A percentile compares a stretch with the other conserved stretches of the same genome.
Conservation (phyloP, 257 asterid species). For the Penstemon barbatus region DNA sequence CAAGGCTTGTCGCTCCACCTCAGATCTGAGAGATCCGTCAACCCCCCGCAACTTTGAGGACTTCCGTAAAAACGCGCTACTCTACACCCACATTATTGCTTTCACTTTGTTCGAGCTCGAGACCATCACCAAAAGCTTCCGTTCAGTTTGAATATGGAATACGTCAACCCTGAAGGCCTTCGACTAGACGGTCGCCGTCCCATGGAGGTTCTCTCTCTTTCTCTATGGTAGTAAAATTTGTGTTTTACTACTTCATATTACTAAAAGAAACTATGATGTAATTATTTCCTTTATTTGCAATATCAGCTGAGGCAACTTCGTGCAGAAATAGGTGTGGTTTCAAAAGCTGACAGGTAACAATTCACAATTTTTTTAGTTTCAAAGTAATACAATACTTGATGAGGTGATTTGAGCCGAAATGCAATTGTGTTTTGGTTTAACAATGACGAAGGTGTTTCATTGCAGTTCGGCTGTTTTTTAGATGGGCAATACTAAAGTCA, state of each 20-base stretch:
- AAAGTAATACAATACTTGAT: too few species aligned
- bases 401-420: not conserved
- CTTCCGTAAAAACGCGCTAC: conserved; percentile 61
- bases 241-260: not conserved
- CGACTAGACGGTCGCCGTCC: conserved; percentile 98
- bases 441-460: not conserved
- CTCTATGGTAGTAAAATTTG: not conserved
- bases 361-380: too few species aligned
- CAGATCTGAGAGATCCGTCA: conserved; percentile 85
- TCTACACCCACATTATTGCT: conserved; percentile 83
- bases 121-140: conserved; percentile 96
- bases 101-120: conserved; percentile 95
- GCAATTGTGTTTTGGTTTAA: not conserved
- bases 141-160: conserved; percentile 74
- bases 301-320: conserved; percentile 91
- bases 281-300: not conserved
- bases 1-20: conserved; percentile 54
- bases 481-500: conserved; percentile 97
- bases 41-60: conserved; percentile 84
- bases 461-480: conserved; percentile 94
- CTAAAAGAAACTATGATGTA: conserved; percentile 1
- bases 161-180: conserved; percentile 96
- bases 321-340: conserved; percentile 80
- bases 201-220: conserved; percentile 56
- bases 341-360: conserved; percentile 87